phyloP scores from a whole-genome alignment of 2,329 filamentous ascomycete genomes.

The Akanthomyces muscarius region DNA sequence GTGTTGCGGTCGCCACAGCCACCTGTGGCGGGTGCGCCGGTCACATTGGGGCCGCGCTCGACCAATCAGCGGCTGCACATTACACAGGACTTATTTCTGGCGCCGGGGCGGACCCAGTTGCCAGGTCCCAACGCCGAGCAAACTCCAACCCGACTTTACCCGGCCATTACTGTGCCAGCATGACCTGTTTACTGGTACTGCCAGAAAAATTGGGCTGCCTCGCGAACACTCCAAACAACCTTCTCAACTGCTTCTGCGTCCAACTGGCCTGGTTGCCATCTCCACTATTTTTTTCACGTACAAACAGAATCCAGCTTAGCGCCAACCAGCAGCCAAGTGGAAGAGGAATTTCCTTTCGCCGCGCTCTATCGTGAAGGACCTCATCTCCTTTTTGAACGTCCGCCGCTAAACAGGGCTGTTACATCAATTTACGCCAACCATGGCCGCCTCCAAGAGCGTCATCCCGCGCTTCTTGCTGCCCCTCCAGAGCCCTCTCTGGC shows the following conservation, averaged over 20 bases:
- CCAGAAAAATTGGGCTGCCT: not conserved
- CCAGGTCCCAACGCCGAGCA: not conserved
- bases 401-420: not conserved
- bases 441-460: slow-evolving; percentile 47
- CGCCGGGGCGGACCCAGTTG: not conserved
- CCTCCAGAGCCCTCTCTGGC: slow-evolving; percentile 55
- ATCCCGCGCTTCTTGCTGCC: slow-evolving; percentile 69
- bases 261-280: slow-evolving; percentile 12
- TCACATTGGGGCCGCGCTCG: not conserved
- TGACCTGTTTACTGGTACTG: not conserved
- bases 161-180: not conserved
- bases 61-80: slow-evolving; percentile 38
- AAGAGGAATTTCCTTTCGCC: slow-evolving; percentile 17
- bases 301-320: slow-evolving; percentile 1
- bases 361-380: not conserved
- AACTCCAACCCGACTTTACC: slow-evolving; percentile 5
- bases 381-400: not conserved
- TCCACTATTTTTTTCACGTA: not conserved
- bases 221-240: not conserved
- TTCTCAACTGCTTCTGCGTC: not conserved
- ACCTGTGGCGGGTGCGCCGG: slow-evolving; percentile 28
- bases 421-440: slow-evolving; percentile 21
- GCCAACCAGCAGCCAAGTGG: not conserved
- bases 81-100: slow-evolving; percentile 26
- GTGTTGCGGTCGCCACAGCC: slow-evolving; percentile 24